Evolutionary conservation across 805 yeast genomes (phyloP).

Genomic region (Wickerhamiella shivajii): DNA sequence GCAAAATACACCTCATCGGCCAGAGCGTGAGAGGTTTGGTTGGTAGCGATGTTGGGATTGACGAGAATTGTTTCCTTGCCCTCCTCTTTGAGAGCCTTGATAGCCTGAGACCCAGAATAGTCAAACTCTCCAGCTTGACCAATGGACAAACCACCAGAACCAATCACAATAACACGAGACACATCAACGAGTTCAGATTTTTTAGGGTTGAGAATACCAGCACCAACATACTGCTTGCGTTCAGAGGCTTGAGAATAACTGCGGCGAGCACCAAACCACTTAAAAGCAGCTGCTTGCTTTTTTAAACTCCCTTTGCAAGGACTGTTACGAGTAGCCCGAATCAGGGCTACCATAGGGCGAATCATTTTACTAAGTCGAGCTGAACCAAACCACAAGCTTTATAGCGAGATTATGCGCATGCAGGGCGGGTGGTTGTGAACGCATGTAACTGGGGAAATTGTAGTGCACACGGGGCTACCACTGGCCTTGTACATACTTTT

Average conservation of each 20-base stretch:
- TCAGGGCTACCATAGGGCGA: constrained; percentile 13
- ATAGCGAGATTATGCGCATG: no score
- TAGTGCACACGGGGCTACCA: no score
- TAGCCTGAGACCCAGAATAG: constrained; percentile 91
- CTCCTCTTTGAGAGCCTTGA: constrained; percentile 86
- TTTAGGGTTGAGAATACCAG: constrained; percentile 25
- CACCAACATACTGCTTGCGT: constrained; percentile 23
- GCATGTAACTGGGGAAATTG: no score
- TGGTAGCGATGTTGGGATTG: constrained; percentile 93
- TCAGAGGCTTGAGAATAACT: constrained; percentile 4
- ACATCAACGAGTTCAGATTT: constrained; percentile 52
- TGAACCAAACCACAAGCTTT: no score
- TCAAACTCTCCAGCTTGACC: constrained; percentile 99
- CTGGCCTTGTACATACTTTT: no score
- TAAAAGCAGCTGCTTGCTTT: constrained; percentile 3
- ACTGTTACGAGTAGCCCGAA: constrained; percentile 15
- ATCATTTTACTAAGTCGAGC: no score
- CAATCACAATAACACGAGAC: constrained; percentile 75
- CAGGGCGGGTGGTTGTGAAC: no score
- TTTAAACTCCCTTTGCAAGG: constrained; percentile 13
- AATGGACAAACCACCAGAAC: constrained; percentile 93
- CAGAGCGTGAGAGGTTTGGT: constrained; percentile 86
- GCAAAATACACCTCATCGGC: constrained; percentile 93
- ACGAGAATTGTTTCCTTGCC: constrained; percentile 72
- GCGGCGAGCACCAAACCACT: background rate